These are phyloP conservation scores for Earliella scabrosa DNA, from an alignment of 1,284 basidiomycete genomes.

Conservation along the genomic window DNA sequence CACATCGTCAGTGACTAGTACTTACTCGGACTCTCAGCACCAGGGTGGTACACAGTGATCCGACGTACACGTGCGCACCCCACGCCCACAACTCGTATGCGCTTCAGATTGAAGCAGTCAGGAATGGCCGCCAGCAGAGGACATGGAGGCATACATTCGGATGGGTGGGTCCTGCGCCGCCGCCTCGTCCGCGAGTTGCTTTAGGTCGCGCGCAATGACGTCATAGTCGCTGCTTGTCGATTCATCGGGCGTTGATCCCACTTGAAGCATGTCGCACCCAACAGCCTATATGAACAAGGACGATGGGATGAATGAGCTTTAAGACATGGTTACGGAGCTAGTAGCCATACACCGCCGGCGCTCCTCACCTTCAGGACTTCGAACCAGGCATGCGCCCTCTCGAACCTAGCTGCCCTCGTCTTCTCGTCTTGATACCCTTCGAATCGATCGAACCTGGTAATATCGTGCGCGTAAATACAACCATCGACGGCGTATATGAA, in stretches of 20 bases:
- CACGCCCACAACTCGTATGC: conserved; percentile 41
- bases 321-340: too few relatives aligned
- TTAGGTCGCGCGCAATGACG: conserved; percentile 34
- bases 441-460: conserved; percentile 33
- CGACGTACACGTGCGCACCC: conserved; percentile 35
- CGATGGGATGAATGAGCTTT: too few relatives aligned
- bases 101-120: conserved; percentile 14
- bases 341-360: too few relatives aligned
- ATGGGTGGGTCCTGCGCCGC: conserved; percentile 35
- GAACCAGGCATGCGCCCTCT: conserved; percentile 34
- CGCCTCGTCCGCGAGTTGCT: conserved; percentile 34
- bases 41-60: neutral
- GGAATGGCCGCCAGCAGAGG: neutral
- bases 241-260: conserved; percentile 35
- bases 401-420: conserved; percentile 18
- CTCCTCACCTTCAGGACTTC: conserved; percentile 32
- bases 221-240: conserved; percentile 31
- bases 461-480: too few relatives aligned
- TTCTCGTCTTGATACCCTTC: conserved; percentile 33
- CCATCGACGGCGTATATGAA: neutral
- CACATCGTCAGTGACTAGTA: neutral
- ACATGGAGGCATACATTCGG: conserved; percentile 27
- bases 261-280: conserved; percentile 36
- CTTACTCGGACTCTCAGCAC: neutral
- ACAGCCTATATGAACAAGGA: neutral